These are phyloP conservation scores for Incumbomyces delicatus DNA, from an alignment of 2,329 filamentous ascomycete species.

Conservation along the genomic window DNA sequence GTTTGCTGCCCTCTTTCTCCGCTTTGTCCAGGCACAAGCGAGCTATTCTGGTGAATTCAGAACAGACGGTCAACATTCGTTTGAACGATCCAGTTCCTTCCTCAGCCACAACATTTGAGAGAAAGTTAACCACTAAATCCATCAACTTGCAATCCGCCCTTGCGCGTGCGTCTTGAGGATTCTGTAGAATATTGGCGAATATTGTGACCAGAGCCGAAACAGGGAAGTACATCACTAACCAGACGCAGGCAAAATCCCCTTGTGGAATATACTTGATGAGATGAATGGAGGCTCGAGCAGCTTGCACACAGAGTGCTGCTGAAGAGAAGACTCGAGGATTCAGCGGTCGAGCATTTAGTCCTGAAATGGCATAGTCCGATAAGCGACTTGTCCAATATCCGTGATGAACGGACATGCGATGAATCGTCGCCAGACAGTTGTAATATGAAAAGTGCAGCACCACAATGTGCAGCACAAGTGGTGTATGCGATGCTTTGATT, in stretches of 20 bases:
- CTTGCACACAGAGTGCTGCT: constrained; percentile 82
- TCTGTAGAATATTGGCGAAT: constrained; percentile 93
- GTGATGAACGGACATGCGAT: constrained; percentile 96
- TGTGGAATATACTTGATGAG: constrained; percentile 93
- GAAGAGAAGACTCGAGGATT: constrained; percentile 94
- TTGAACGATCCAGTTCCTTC: constrained; percentile 83
- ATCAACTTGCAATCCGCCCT: constrained; percentile 84
- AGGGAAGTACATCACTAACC: constrained; percentile 94
- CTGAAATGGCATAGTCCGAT: constrained; percentile 90
- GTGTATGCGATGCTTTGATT: constrained; percentile 85
- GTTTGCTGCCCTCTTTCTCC: constrained; percentile 71
- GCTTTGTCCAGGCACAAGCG: constrained; percentile 83
- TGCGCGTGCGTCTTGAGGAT: constrained; percentile 79
- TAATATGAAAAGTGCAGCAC: constrained; percentile 96
- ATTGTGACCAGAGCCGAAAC: constrained; percentile 89
- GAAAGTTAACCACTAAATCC: constrained; percentile 83
- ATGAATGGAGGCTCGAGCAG: constrained; percentile 84
- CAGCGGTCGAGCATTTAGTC: constrained; percentile 77
- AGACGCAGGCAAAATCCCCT: constrained; percentile 88
- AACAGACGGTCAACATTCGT: constrained; percentile 85
- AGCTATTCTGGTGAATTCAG: constrained; percentile 94
- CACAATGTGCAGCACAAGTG: constrained; percentile 87
- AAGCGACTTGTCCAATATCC: constrained; percentile 95
- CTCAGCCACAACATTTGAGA: constrained; percentile 80
- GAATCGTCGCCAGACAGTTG: constrained; percentile 94